Conservation (phyloP, 352 stramenopile species). For the Phytophthora quininea region DNA sequence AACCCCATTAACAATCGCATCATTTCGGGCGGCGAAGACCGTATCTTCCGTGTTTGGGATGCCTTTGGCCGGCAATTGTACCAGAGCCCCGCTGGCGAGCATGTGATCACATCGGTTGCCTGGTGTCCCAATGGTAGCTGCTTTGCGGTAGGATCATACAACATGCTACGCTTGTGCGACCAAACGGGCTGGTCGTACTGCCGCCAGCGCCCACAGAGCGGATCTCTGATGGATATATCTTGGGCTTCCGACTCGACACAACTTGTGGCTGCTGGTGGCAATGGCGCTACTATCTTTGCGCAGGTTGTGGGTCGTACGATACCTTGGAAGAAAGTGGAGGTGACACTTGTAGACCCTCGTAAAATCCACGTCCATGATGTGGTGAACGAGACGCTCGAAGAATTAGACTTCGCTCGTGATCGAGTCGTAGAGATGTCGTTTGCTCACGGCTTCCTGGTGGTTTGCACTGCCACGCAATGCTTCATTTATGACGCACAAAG, state of each 20-base stretch:
- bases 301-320: constrained; percentile 88
- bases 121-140: constrained; percentile 92
- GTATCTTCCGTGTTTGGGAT: constrained; percentile 94
- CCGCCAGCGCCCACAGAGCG: constrained; percentile 76
- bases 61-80: constrained; percentile 92
- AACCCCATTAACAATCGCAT: constrained; percentile 92
- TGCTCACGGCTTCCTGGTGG: constrained; percentile 91
- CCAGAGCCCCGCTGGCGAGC: constrained; percentile 75
- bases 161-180: constrained; percentile 93
- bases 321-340: constrained; percentile 91
- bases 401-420: constrained; percentile 92
- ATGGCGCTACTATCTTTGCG: constrained; percentile 88
- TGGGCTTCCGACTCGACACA: constrained; percentile 93
- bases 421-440: constrained; percentile 94
- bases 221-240: constrained; percentile 88
- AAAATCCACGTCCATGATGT: constrained; percentile 92
- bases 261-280: constrained; percentile 87
- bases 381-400: constrained; percentile 90
- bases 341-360: constrained; percentile 78
- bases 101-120: constrained; percentile 92
- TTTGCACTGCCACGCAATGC: constrained; percentile 91
- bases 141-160: constrained; percentile 93
- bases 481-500: constrained; percentile 93
- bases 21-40: constrained; percentile 93
- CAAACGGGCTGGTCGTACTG: constrained; percentile 93